Evolutionary conservation across 2,329 filamentous ascomycete species (phyloP).

Genomic region (Fusarium sp.): DNA sequence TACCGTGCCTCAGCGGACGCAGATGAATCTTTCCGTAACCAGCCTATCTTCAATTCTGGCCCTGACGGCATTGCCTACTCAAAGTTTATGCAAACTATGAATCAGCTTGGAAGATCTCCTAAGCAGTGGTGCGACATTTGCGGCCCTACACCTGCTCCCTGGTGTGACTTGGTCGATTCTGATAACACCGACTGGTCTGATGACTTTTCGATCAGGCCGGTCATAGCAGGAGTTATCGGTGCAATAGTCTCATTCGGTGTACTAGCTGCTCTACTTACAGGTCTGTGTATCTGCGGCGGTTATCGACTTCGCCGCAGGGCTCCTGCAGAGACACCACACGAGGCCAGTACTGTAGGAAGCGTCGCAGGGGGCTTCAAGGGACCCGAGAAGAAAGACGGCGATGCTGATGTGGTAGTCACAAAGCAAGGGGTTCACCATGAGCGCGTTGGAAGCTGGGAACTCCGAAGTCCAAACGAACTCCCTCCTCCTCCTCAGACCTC

Average conservation of each 20-base stretch:
- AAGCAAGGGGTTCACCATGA: slow-evolving; percentile 59
- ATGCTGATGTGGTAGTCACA: slow-evolving; percentile 59
- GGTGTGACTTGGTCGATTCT: slow-evolving; percentile 51
- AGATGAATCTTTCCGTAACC: slow-evolving; percentile 53
- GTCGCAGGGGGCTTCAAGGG: slow-evolving; percentile 60
- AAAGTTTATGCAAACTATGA: slow-evolving; percentile 57
- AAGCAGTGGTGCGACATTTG: slow-evolving; percentile 63
- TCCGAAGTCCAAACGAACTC: slow-evolving; percentile 47
- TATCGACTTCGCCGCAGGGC: slow-evolving; percentile 50
- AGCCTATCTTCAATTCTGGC: slow-evolving; percentile 58
- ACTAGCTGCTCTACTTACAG: slow-evolving; percentile 52
- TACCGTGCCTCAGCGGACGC: slow-evolving; percentile 64
- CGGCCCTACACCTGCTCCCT: slow-evolving; percentile 50
- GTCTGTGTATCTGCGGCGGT: slow-evolving; percentile 53
- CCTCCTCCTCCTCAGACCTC: slow-evolving; percentile 28
- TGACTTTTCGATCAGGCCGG: slow-evolving; percentile 50
- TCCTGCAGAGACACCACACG: slow-evolving; percentile 8
- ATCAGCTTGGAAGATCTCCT: slow-evolving; percentile 52
- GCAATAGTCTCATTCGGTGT: slow-evolving; percentile 57
- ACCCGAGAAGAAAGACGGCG: slow-evolving; percentile 59
- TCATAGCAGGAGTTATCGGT: slow-evolving; percentile 63
- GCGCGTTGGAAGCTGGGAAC: slow-evolving; percentile 65
- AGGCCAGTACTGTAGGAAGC: slow-evolving; percentile 47
- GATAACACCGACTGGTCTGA: not conserved
- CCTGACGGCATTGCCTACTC: slow-evolving; percentile 55